Percentiles rank a stretch among this genome's conserved stretches.
These are phyloP conservation scores for Rasamsonia emersonii DNA, from an alignment of 2,329 filamentous ascomycete genomes.

Conservation along the genomic window DNA sequence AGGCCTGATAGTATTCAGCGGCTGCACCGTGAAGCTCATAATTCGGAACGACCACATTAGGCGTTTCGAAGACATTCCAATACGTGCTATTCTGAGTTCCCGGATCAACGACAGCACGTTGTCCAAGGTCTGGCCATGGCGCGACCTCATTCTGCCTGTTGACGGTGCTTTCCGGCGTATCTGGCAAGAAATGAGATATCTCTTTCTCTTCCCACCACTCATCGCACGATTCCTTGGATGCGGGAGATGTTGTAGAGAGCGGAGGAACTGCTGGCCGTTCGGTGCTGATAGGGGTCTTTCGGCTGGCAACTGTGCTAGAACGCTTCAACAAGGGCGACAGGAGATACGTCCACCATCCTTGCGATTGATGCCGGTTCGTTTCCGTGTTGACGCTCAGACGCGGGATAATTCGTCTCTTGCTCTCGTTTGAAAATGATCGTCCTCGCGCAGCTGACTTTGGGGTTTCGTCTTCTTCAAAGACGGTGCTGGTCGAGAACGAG, in stretches of 20 bases:
- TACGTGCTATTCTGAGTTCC: conserved; percentile 3
- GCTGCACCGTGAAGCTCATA: conserved; percentile 24
- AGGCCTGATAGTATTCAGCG: conserved; percentile 38
- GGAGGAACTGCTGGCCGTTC: conserved; percentile 20
- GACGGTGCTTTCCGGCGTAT: conserved; percentile 17
- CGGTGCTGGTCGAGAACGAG: conserved; percentile 26
- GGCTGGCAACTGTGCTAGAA: conserved; percentile 24
- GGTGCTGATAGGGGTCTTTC: conserved; percentile 17
- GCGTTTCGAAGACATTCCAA: conserved; percentile 5
- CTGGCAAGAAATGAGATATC: conserved; percentile 23
- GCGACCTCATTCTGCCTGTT: conserved; percentile 9
- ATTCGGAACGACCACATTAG: conserved; percentile 10
- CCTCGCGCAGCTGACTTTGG: conserved; percentile 9
- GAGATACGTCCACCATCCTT: conserved; percentile 43
- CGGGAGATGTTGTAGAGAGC: conserved; percentile 11
- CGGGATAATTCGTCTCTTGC: conserved; percentile 20
- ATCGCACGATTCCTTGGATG: conserved; percentile 11
- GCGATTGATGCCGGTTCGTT: conserved; percentile 31
- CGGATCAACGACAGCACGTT: conserved; percentile 12
- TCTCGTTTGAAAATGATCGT: conserved; percentile 22
- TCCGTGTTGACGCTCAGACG: conserved; percentile 28
- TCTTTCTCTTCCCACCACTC: conserved; percentile 23
- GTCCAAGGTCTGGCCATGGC: conserved; percentile 13
- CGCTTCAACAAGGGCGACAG: conserved; percentile 36
- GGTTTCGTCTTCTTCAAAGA: conserved; percentile 28